Conservation (phyloP, 768 basidiomycete species). For the Tephrocybe sp. region DNA sequence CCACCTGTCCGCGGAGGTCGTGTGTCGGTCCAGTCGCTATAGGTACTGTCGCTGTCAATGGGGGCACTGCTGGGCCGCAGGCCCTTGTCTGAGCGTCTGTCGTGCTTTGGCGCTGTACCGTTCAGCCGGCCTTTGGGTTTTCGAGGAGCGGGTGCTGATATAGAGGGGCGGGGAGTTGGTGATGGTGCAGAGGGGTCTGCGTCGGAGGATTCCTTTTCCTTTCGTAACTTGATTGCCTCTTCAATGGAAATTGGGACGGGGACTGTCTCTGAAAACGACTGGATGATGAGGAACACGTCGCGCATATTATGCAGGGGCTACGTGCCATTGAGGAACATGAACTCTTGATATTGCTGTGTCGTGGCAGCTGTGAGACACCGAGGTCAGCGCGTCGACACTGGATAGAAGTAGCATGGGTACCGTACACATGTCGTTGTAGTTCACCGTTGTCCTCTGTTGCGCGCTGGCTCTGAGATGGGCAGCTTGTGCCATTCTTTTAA, state of each 20-base stretch:
- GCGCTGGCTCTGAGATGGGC: constrained; percentile 65
- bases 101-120: constrained; percentile 10
- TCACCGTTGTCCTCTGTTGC: constrained; percentile 57
- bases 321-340: constrained; percentile 70
- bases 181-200: constrained; percentile 49
- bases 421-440: constrained; percentile 78
- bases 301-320: neutral
- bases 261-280: constrained; percentile 53
- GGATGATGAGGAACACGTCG: neutral
- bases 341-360: constrained; percentile 63
- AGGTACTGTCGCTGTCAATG: constrained; percentile 6
- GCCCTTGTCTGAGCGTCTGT: constrained; percentile 11
- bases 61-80: constrained; percentile 4
- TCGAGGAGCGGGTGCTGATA: constrained; percentile 22
- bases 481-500: constrained; percentile 71
- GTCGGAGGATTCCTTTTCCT: constrained; percentile 56
- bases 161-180: constrained; percentile 17
- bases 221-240: constrained; percentile 60
- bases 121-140: constrained; percentile 33
- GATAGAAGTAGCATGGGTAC: constrained; percentile 7
- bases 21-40: constrained; percentile 18
- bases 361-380: constrained; percentile 63
- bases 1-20: constrained; percentile 11
- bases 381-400: constrained; percentile 8
- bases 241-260: constrained; percentile 59